Evolutionary conservation across 805 yeast genomes (phyloP).

Genomic region (Myxozyma lipomycoides): DNA sequence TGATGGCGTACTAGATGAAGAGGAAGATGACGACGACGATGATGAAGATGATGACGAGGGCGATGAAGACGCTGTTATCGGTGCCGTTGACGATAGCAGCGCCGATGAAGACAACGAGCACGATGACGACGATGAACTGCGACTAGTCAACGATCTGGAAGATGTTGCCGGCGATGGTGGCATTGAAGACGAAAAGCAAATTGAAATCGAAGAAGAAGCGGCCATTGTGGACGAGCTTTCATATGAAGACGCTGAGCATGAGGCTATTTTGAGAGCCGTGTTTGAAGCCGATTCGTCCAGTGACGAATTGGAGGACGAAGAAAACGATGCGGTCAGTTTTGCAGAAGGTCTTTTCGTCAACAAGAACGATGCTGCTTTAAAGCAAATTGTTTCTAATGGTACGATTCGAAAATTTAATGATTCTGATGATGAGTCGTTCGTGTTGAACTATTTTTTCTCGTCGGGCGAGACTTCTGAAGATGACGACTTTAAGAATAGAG

Average conservation of each 20-base stretch:
- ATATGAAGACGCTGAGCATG: constrained; percentile 8
- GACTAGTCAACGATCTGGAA: constrained; percentile 31
- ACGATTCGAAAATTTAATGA: constrained; percentile 31
- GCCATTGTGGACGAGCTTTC: constrained; percentile 30
- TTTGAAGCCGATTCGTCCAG: constrained; percentile 22
- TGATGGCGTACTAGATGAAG: constrained; percentile 11
- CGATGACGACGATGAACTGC: constrained; percentile 52
- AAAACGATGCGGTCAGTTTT: constrained; percentile 22
- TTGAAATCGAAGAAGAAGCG: constrained; percentile 37
- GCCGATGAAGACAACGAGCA: constrained; percentile 37
- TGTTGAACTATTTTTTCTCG: constrained; percentile 70
- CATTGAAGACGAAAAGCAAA: constrained; percentile 41
- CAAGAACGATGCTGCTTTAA: constrained; percentile 30
- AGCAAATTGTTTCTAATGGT: constrained; percentile 28
- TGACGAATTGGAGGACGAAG: constrained; percentile 33
- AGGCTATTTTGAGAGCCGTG: background rate
- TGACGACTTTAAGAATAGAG: constrained; percentile 18
- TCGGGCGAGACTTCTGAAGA: constrained; percentile 39
- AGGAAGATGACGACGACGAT: constrained; percentile 29
- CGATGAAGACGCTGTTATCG: constrained; percentile 38
- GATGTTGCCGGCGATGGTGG: constrained; percentile 33
- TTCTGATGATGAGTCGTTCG: constrained; percentile 60
- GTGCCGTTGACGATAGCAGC: constrained; percentile 42
- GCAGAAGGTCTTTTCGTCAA: constrained; percentile 31
- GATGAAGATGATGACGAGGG: constrained; percentile 38